Base-by-base conservation (phyloP, 345 rosid species). In the Populus tremula region DNA sequence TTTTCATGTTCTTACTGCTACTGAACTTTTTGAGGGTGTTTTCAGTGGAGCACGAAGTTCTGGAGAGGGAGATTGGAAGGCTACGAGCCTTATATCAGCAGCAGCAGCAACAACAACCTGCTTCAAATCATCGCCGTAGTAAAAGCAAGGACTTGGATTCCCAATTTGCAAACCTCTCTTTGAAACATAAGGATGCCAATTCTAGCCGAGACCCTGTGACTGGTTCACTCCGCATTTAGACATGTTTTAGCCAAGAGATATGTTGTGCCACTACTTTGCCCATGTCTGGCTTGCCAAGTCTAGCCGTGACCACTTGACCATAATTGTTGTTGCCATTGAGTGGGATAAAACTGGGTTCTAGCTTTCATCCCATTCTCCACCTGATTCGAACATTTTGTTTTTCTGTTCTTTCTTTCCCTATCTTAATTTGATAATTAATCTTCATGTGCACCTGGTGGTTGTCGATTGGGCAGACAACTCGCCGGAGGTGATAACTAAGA, bases 11-110 rank as follows among this genome's bases (percentile, higher is more conserved):
- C 59, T 72, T 2, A 13, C 8, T 38, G 39, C 25, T 59, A n/a
- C 69, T 77, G 14, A 61, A 63, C 11, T 61, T 69, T 21, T 62
- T 61, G n/a, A 39, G 54, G 31, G 25, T 82, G 76, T 43, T 70
- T 72, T 35, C 91, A 96, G 99, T 96, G 92, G 99, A 96, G 86
- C 99, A 96, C 27, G 97, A 96, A 53, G 90, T 96, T 79, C 85
- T 96, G 82, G 99, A 94, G 86, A 91, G 94, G 86, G 98, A 96
- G 85, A 89, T 92, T 69, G 93, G 93, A 77, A 91, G 98, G 88
- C 86, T 96, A 59, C 83, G 89, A 77, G 75, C 85, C 18, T 70
- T 91, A 86, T 92, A 89, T 81, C 92, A 92, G 84, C 94, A 89
- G 71, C 97, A 79, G 2, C 88, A 81, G 29, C 90, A 20, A 2